Base-by-base conservation (phyloP, 805 yeast genomes). In the Wickerhamomyces hampshirensis region DNA sequence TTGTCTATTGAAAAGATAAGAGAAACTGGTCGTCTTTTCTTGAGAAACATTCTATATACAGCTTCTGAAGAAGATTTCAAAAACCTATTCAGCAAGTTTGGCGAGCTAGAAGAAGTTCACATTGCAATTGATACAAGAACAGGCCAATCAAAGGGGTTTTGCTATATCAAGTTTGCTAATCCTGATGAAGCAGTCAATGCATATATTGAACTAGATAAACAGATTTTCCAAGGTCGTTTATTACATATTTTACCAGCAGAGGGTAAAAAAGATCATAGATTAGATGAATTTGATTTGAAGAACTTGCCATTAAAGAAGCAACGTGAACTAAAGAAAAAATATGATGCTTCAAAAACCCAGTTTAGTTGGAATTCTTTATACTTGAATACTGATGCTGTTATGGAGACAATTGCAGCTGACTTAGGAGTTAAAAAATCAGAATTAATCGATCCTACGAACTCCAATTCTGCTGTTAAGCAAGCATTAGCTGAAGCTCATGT, bases 401-500 rank as follows among this genome's bases (percentile, higher is more conserved):
- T 93, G 60, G 91, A 87, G 33, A 81, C 93, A 36, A 93, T 88
- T 29, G 96, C 98, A 2, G 58, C 75, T 6, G 82, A 83, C 50
- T 62, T 93, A 61, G 98, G 98, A 6, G 68, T 93, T 33, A 58
- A 78, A 18, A 93, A 91, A 59, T 70, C 93, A 6, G 86, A 87
- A 39, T 70, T 93, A 53, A 74, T 93, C 42, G 94, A 93, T 58
- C 91, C 96, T 1, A 84, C 86, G 49, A 85, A 80, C 46, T 73
- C 95, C 6, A 79, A 71, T 41, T 83, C 95, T 35, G 97, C 96
- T 1, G 98, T 93, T 11, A 86, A 89, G 56, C 98, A 89, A 61
- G 98, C 98, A 0, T 71, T 93, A 44, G 98, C 98, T 0, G 98
- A 93, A 64, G 94, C 97, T 3, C 93, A 88, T 54, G 96, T 89